These are phyloP conservation scores for Rhynchosporium agropyri DNA, from an alignment of 2,329 filamentous ascomycete genomes.

Conservation along the genomic window DNA sequence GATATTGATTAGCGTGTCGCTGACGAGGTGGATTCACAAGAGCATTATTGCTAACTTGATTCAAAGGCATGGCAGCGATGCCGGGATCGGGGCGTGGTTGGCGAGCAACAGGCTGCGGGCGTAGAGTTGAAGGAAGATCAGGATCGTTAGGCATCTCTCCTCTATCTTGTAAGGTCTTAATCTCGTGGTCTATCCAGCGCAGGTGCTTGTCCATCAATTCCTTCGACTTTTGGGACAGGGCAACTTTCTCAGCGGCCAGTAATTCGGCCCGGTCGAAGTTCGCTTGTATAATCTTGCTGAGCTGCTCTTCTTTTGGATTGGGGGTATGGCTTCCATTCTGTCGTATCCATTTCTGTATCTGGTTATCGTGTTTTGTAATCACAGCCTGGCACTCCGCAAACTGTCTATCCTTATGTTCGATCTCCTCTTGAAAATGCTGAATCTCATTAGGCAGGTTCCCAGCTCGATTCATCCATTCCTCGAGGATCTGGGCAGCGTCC, in stretches of 20 bases:
- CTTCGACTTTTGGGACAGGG: conserved; percentile 66
- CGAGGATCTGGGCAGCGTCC: conserved; percentile 70
- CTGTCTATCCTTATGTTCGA: conserved; percentile 75
- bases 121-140: conserved; percentile 64
- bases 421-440: conserved; percentile 81
- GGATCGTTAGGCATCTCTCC: conserved; percentile 54
- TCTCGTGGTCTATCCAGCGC: conserved; percentile 62
- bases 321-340: conserved; percentile 71
- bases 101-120: conserved; percentile 56
- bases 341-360: conserved; percentile 82
- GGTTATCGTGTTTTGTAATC: conserved; percentile 72
- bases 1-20: conserved; percentile 40
- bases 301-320: conserved; percentile 74
- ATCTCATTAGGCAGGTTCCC: conserved; percentile 83
- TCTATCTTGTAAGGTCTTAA: conserved; percentile 63
- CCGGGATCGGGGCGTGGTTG: conserved; percentile 36
- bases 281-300: conserved; percentile 67
- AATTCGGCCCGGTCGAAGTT: conserved; percentile 70
- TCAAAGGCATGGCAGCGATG: conserved; percentile 32
- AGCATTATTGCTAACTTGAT: conserved; percentile 35
- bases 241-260: conserved; percentile 75
- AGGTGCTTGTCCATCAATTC: conserved; percentile 63
- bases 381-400: conserved; percentile 69
- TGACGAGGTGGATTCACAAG: conserved; percentile 26
- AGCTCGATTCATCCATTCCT: conserved; percentile 75